These are phyloP conservation scores for Huiozyma naganishii DNA, from an alignment of 805 yeast species.

Conservation along the genomic window DNA sequence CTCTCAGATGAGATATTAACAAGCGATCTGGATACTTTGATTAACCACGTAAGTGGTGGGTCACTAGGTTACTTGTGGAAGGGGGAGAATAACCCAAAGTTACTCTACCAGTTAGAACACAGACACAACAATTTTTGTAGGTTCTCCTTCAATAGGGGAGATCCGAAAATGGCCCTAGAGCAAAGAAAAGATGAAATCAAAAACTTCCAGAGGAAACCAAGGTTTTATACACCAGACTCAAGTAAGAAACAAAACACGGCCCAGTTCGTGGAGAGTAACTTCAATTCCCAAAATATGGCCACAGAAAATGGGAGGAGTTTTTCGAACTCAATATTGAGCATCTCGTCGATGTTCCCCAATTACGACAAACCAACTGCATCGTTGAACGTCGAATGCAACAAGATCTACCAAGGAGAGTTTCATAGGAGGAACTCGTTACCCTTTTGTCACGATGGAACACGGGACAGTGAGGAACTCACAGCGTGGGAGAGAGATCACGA, in stretches of 20 bases:
- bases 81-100: conserved; percentile 37
- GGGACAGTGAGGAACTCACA: background rate
- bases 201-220: background rate
- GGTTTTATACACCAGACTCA: background rate
- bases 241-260: conserved; percentile 1
- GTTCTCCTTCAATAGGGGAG: conserved; percentile 15
- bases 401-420: conserved; percentile 17
- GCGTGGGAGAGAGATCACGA: background rate
- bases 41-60: conserved; percentile 25
- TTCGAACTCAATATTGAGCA: conserved; percentile 10
- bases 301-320: background rate
- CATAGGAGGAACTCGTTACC: conserved; percentile 21
- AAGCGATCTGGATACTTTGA: conserved; percentile 28
- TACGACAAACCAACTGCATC: conserved; percentile 15
- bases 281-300: background rate
- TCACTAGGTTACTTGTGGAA: conserved; percentile 35
- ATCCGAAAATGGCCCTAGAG: conserved; percentile 12
- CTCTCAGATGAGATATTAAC: conserved; percentile 31
- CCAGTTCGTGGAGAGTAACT: conserved; percentile 1
- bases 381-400: conserved; percentile 10
- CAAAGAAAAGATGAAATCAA: background rate
- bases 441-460: conserved; percentile 6
- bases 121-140: conserved; percentile 10
- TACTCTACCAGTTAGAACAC: background rate
- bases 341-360: conserved; percentile 20